phyloP scores from a whole-genome alignment of 1,284 basidiomycete species.

The Cryptococcus wingfieldii region DNA sequence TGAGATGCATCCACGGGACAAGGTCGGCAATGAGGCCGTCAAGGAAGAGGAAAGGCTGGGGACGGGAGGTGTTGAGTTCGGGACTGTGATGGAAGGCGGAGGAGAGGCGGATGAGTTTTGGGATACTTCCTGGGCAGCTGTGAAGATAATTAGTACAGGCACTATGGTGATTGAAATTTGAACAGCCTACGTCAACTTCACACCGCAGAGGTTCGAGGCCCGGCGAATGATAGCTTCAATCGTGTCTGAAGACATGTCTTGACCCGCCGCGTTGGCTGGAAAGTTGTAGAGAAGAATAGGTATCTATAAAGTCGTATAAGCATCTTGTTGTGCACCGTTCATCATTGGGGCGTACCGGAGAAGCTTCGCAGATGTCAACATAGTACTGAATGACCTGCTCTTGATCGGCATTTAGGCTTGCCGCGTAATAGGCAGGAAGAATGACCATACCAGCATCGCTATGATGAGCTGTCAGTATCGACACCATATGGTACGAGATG shows the following conservation, averaged over 20 bases:
- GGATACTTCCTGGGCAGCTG: constrained; percentile 2
- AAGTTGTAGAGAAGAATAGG: constrained; percentile 89
- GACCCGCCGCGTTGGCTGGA: constrained; percentile 74
- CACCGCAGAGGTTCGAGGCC: constrained; percentile 59
- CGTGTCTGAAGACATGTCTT: constrained; percentile 80
- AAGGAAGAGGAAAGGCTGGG: constrained; percentile 2
- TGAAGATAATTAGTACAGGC: not conserved
- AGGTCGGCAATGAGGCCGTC: constrained; percentile 5
- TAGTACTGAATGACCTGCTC: constrained; percentile 4
- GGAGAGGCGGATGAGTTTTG: constrained; percentile 1
- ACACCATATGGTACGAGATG: not conserved
- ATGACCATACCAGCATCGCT: constrained; percentile 76
- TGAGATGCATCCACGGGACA: not conserved
- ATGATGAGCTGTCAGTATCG: not conserved
- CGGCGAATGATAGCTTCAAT: constrained; percentile 69
- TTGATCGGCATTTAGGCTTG: constrained; percentile 54
- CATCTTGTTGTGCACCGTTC: constrained; percentile 71
- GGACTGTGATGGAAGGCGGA: not conserved
- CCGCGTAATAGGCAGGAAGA: constrained; percentile 76
- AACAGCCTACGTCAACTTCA: constrained; percentile 71
- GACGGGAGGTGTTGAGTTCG: not conserved
- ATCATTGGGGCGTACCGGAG: constrained; percentile 31
- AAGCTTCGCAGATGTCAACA: constrained; percentile 5
- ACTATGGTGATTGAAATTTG: too few relatives aligned
- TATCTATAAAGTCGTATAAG: constrained; percentile 71